Conservation (phyloP, 2,329 filamentous ascomycete genomes). For the Hymenoscyphus repandus region DNA sequence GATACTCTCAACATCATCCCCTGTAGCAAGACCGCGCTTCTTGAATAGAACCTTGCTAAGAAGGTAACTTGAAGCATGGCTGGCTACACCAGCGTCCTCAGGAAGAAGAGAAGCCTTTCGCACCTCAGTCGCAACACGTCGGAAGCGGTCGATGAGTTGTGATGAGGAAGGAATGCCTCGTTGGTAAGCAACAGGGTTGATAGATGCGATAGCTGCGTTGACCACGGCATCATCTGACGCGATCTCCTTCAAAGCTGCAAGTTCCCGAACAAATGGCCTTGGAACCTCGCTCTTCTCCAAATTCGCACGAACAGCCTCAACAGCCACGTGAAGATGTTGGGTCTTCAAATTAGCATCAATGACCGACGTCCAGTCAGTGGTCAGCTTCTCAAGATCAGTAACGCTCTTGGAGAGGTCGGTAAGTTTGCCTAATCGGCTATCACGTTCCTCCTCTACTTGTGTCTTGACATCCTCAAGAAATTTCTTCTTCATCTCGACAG, state of each 20-base stretch:
- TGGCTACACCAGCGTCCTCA: constrained; percentile 89
- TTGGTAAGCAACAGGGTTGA: constrained; percentile 92
- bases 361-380: constrained; percentile 82
- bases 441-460: constrained; percentile 82
- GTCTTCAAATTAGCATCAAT: constrained; percentile 88
- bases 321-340: constrained; percentile 91
- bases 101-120: constrained; percentile 90
- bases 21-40: constrained; percentile 79
- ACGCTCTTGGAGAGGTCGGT: constrained; percentile 74
- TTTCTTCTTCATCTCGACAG: constrained; percentile 78
- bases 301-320: constrained; percentile 84
- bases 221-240: constrained; percentile 80
- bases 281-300: constrained; percentile 71
- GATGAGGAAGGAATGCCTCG: constrained; percentile 77
- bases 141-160: constrained; percentile 92
- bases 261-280: constrained; percentile 82
- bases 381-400: constrained; percentile 79
- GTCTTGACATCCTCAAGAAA: constrained; percentile 74
- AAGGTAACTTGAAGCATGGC: constrained; percentile 83
- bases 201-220: constrained; percentile 89
- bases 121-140: constrained; percentile 85
- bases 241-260: constrained; percentile 91
- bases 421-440: constrained; percentile 80
- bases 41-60: constrained; percentile 95
- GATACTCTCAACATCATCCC: constrained; percentile 90